These are phyloP conservation scores for Jamesozyma jinghongensis DNA, from an alignment of 805 yeast species.

Conservation along the genomic window DNA sequence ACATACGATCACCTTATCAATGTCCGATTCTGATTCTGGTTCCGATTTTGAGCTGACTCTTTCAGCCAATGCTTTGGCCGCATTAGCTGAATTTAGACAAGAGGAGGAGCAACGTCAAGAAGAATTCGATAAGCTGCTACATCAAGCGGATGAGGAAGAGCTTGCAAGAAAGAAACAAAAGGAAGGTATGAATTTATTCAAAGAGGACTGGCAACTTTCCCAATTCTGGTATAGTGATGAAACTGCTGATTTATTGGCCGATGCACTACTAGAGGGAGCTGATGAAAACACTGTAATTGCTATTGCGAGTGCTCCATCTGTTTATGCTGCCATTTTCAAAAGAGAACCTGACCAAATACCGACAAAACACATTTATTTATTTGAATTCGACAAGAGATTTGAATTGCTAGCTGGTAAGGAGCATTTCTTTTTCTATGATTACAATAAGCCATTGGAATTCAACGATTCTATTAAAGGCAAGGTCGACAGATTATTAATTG, in stretches of 20 bases:
- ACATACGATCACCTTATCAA: too few species aligned
- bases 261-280: constrained; percentile 69
- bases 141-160: constrained; percentile 47
- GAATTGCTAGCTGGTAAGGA: constrained; percentile 58
- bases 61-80: constrained; percentile 44
- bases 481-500: constrained; percentile 66
- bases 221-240: constrained; percentile 82
- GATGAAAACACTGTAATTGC: constrained; percentile 61
- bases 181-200: constrained; percentile 60
- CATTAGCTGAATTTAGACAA: constrained; percentile 51
- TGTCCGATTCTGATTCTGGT: constrained; percentile 13
- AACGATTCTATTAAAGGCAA: constrained; percentile 54
- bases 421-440: constrained; percentile 68
- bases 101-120: constrained; percentile 53
- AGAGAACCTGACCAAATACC: constrained; percentile 45
- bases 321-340: constrained; percentile 68
- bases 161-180: constrained; percentile 25
- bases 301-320: constrained; percentile 85
- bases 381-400: constrained; percentile 76
- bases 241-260: constrained; percentile 62
- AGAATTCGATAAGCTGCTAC: constrained; percentile 43
- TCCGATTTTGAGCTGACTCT: constrained; percentile 26
- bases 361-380: constrained; percentile 58
- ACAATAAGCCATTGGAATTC: constrained; percentile 54
- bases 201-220: constrained; percentile 91